These are phyloP conservation scores for Glutinoglossum americanum DNA, from an alignment of 495 filamentous ascomycete genomes.

Conservation along the genomic window DNA sequence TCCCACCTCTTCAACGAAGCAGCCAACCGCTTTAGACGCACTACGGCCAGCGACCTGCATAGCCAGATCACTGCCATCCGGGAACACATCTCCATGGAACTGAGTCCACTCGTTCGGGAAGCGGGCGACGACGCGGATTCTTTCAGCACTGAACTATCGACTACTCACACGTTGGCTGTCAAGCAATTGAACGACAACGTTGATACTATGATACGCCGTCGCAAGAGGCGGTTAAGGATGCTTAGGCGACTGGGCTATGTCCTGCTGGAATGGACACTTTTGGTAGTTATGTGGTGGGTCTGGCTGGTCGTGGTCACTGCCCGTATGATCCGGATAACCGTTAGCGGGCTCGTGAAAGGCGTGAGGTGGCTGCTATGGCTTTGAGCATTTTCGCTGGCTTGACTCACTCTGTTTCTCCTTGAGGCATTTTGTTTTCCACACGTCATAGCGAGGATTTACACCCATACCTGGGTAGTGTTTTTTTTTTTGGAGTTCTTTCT, in stretches of 20 bases:
- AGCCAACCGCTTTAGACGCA: conserved; percentile 27
- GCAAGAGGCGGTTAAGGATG: conserved; percentile 52
- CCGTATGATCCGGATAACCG: conserved; percentile 34
- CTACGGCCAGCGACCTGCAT: conserved; percentile 23
- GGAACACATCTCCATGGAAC: conserved; percentile 26
- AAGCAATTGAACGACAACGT: conserved; percentile 61
- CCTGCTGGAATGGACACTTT: conserved; percentile 55
- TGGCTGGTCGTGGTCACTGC: conserved; percentile 60
- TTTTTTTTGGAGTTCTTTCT: too few species aligned
- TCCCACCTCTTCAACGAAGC: conserved; percentile 30
- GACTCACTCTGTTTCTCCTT: background rate
- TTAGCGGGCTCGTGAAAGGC: conserved; percentile 32
- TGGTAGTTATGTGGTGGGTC: conserved; percentile 65
- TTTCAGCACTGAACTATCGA: conserved; percentile 49
- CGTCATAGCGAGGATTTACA: too few species aligned
- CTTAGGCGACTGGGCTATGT: conserved; percentile 45
- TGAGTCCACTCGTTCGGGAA: conserved; percentile 39
- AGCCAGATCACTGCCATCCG: conserved; percentile 27
- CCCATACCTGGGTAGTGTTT: too few species aligned
- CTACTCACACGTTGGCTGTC: conserved; percentile 47
- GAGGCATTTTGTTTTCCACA: too few species aligned
- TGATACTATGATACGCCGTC: conserved; percentile 43
- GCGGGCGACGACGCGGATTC: conserved; percentile 59
- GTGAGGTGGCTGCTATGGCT: conserved; percentile 67
- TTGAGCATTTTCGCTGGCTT: conserved; percentile 16